Evolutionary conservation across 352 stramenopile species (phyloP), one percentile per base, ranked within the genome.

Genomic region (Elongisporangium anandrum): DNA sequence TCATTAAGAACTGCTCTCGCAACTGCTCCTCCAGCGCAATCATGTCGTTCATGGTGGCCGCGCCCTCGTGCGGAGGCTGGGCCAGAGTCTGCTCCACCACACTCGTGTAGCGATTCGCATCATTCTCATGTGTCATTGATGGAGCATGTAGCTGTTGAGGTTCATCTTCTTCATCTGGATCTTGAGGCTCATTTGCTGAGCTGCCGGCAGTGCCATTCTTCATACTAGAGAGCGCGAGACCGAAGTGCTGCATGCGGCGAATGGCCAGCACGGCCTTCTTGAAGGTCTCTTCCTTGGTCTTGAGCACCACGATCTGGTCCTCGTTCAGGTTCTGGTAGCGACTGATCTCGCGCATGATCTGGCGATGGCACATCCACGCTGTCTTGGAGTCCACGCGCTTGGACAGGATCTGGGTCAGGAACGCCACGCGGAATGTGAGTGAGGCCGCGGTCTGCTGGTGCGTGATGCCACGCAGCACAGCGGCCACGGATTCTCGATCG

Each of bases 311-410:
- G 60, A 92, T 85, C 70, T 87, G 68, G 3, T 77, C 72, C 16
- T 84, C 79, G 53, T 87, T 77, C 39, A 92, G 60, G 52, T 92
- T 65, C 39, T 88, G 78, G 53, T 83, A 90, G 23, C 76, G 69
- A n/a, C 75, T 72, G 50, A 90, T 83, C 39, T 91, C 81, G 49
- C 81, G 81, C 74, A 90, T 84, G 64, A 90, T 90, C 70, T 89
- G 81, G 0, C 73, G 77, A 68, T 91, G 79, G 57, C 81, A 89
- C 53, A 90, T 70, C 83, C 83, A 92, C 59, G 83, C 83, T 2
- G 81, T 92, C 69, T 90, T 89, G 12, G 81, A 71, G 60, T 92
- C 83, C 20, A 90, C 81, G 23, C 77, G 73, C 16, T 83, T 81
- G 29, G 59, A 59, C 8, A 90, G 62, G 45, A 92, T 69, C 53